A percentile compares a stretch with the other conserved stretches of the same genome.
Conservation (phyloP, 2,329 filamentous ascomycete species). For the Fusarium dimerum region DNA sequence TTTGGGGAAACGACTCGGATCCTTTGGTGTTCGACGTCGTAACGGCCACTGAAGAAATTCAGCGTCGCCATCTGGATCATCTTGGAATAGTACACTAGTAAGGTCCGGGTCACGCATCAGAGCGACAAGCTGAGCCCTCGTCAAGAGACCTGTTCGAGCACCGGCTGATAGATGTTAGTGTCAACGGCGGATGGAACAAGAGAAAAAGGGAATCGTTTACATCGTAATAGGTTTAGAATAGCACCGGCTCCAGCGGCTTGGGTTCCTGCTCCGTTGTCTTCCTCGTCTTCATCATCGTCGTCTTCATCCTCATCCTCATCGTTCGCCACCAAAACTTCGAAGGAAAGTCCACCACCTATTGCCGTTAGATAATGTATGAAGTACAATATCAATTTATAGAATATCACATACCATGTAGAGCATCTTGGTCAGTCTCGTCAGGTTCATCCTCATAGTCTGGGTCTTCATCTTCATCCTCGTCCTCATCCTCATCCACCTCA, state of each 20-base stretch:
- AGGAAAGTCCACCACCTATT: conserved; percentile 14
- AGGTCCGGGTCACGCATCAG: conserved; percentile 42
- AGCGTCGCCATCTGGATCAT: conserved; percentile 40
- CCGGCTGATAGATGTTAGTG: conserved; percentile 17
- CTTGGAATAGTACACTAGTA: conserved; percentile 37
- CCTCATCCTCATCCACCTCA: conserved; percentile 31
- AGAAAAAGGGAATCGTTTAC: conserved; percentile 18
- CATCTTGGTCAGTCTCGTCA: conserved; percentile 29
- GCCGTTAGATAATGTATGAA: conserved; percentile 10
- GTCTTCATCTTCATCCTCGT: conserved; percentile 36
- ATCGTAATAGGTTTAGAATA: conserved; percentile 33
- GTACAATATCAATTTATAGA: neutral
- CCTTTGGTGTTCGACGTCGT: conserved; percentile 41
- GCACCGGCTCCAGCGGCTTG: conserved; percentile 30
- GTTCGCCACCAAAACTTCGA: conserved; percentile 22
- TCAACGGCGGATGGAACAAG: conserved; percentile 4
- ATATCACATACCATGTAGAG: conserved; percentile 20
- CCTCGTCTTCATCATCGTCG: conserved; percentile 21
- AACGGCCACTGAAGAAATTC: conserved; percentile 43
- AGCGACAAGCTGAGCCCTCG: conserved; percentile 40
- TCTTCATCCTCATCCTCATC: conserved; percentile 26
- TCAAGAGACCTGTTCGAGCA: conserved; percentile 33
- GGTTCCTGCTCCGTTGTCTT: conserved; percentile 11
- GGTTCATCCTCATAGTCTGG: conserved; percentile 28
- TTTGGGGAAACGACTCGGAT: conserved; percentile 70